Percentiles rank a stretch among this genome's conserved stretches.
Conservation (phyloP, 495 filamentous ascomycete species). For the Daldinia vernicosa region DNA sequence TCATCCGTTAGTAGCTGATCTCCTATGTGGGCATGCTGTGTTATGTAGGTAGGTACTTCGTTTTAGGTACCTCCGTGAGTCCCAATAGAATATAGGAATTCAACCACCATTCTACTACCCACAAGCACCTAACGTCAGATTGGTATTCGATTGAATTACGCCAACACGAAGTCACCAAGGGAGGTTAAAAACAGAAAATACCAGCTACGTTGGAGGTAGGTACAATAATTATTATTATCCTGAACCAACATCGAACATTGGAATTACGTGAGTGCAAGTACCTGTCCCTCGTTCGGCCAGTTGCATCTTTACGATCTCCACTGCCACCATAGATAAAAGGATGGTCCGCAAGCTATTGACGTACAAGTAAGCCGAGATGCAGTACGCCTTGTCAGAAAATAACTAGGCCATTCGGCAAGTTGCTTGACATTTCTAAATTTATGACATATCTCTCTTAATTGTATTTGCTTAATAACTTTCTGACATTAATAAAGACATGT, state of each 20-base stretch:
- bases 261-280: background rate
- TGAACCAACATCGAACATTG: background rate
- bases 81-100: background rate
- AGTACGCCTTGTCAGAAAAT: background rate
- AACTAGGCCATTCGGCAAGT: background rate
- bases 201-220: background rate
- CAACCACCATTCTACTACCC: background rate
- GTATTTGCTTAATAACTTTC: background rate
- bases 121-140: too few relatives aligned
- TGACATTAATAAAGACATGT: background rate
- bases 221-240: too few relatives aligned
- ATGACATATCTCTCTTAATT: background rate
- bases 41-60: background rate
- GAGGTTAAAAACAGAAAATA: background rate
- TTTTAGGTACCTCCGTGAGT: background rate
- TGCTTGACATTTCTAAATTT: constrained; percentile 4
- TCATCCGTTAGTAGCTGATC: background rate
- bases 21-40: background rate
- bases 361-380: background rate
- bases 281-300: constrained; percentile 20
- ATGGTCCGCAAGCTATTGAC: background rate
- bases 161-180: background rate
- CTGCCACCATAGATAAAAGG: constrained; percentile 6
- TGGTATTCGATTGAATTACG: background rate
- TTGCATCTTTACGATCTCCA: constrained; percentile 22